Conservation (phyloP, 2,329 filamentous ascomycete species). For the Hirsutella thompsonii region DNA sequence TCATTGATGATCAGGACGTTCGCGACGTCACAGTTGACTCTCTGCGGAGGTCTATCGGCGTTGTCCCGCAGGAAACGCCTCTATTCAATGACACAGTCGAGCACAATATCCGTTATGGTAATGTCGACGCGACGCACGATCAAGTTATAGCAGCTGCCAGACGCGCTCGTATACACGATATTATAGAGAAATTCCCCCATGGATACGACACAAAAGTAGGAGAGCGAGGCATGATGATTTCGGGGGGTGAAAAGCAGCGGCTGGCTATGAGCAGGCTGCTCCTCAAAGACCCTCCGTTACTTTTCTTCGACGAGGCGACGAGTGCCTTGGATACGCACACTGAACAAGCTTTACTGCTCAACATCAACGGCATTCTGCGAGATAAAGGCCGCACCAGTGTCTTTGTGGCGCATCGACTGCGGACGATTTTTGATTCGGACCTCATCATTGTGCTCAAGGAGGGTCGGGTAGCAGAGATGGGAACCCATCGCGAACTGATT, state of each 20-base stretch:
- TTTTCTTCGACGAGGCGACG: conserved; percentile 95
- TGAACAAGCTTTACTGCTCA: conserved; percentile 76
- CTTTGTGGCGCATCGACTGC: conserved; percentile 83
- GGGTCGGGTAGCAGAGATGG: conserved; percentile 75
- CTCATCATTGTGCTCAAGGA: conserved; percentile 82
- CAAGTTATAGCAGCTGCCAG: conserved; percentile 66
- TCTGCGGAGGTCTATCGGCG: conserved; percentile 73
- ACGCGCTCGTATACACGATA: conserved; percentile 75
- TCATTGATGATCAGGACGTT: conserved; percentile 89
- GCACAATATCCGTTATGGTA: conserved; percentile 90
- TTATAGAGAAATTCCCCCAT: conserved; percentile 67
- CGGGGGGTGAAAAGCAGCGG: conserved; percentile 85
- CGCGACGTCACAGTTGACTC: conserved; percentile 72
- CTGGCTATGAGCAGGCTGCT: conserved; percentile 73
- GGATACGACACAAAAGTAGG: conserved; percentile 86
- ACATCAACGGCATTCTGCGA: conserved; percentile 84
- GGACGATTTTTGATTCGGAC: conserved; percentile 89
- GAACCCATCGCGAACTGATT: conserved; percentile 75
- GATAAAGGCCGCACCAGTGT: conserved; percentile 86
- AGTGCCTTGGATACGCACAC: conserved; percentile 88
- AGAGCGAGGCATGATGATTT: conserved; percentile 93
- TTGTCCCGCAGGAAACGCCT: conserved; percentile 93
- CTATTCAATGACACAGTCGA: conserved; percentile 94
- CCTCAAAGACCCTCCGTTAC: conserved; percentile 75
- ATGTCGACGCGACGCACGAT: conserved; percentile 61